Base-by-base conservation (phyloP, 305 asterid genomes). In the Fraxinus greggii region DNA sequence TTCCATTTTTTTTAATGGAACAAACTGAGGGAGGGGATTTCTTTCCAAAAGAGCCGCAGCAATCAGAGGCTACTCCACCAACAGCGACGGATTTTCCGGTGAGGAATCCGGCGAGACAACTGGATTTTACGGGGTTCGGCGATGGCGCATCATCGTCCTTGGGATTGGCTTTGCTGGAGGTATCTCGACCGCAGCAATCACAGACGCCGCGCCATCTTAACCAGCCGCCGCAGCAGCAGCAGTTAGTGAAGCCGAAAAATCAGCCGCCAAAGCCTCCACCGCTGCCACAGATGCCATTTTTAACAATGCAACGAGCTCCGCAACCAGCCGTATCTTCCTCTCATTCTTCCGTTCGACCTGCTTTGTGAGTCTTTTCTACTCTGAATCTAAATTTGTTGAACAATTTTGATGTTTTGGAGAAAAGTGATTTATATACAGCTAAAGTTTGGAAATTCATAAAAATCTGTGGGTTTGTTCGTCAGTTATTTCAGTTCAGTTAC, bases 101-200 rank as follows among this genome's bases (percentile, higher is more conserved):
- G 77, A 89, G 89, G 92, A 95, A 91, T 92, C 97, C 91, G n/a
- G 97, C 90, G 79, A 90, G 98, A 89, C 98, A 93, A 93, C 97
- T 95, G 80, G 97, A 95, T 90, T 95, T 95, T 73, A 88, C 89
- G 75, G 89, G 88, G 78, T 75, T 86, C 45, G 88, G 85, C 77
- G 89, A 87, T 21, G 86, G 88, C 77, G 83, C 89, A 32, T 31
- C 75, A 69, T 78, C 87, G 70, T 28, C 75, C 83, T 86, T 72
- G 87, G 48, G 96, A 92, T 80, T 81, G 77, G 12, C 82, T 2
- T 69, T 69, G 75, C 75, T 21, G 42, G 75, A 69, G 75, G 75
- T 69, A 13, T 15, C 86, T 72, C 91, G 81, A 82, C 84, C 38
- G 77, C 86, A 61, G 77, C 79, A n/a, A 87, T 17, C 80, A 17